A percentile compares a stretch with the other conserved stretches of the same genome.
phyloP scores from a whole-genome alignment of 441 rosid species.

The Raphanus hybrid region DNA sequence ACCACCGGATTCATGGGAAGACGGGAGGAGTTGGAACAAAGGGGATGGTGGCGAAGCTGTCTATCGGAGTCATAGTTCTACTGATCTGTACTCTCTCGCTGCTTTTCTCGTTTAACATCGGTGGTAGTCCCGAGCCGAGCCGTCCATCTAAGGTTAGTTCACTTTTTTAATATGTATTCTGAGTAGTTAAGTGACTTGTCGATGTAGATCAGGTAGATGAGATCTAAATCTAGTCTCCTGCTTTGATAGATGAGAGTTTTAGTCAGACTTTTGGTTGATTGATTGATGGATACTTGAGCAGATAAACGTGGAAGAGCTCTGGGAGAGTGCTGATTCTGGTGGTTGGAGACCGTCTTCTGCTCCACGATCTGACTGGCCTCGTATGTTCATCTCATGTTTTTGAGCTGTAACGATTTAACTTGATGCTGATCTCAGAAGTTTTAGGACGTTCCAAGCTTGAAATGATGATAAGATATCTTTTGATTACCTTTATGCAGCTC shows the following conservation, averaged over 20 bases:
- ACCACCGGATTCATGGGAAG: conserved; percentile 69
- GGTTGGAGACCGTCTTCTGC: conserved; percentile 99
- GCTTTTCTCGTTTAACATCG: conserved; percentile 56
- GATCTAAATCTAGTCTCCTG: conserved; percentile 15
- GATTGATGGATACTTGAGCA: no score
- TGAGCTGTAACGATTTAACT: conserved; percentile 38
- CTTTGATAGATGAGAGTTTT: neutral
- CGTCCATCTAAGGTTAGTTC: conserved; percentile 60
- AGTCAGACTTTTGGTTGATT: neutral
- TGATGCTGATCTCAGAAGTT: conserved; percentile 23
- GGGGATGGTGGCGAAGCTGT: conserved; percentile 64
- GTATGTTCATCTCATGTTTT: conserved; percentile 52
- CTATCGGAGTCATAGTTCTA: conserved; percentile 65
- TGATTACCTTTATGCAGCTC: conserved; percentile 64
- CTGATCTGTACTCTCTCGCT: conserved; percentile 79
- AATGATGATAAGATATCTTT: conserved; percentile 15
- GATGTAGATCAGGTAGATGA: no score
- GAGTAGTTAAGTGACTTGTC: conserved; percentile 13
- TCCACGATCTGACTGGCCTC: conserved; percentile 90
- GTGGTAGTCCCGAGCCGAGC: conserved; percentile 51
- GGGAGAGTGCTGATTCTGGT: conserved; percentile 87
- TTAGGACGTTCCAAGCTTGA: conserved; percentile 19
- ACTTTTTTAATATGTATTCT: neutral
- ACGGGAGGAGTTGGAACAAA: conserved; percentile 57
- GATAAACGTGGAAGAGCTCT: conserved; percentile 81